Conservation (phyloP, 345 rosid species). For the Citrus mangshanensis region DNA sequence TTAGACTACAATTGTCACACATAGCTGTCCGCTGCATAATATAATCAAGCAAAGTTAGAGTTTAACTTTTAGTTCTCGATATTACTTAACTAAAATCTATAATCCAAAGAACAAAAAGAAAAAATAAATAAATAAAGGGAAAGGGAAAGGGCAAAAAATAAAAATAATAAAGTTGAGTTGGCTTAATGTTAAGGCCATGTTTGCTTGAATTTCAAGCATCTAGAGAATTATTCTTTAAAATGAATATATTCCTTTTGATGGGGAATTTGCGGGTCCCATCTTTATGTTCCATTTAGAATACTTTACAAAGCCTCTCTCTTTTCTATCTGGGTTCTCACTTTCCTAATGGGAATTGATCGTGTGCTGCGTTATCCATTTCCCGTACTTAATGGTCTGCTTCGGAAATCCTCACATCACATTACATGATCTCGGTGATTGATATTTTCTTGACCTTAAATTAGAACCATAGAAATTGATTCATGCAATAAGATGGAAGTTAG, state of each 20-base stretch:
- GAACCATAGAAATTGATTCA: not conserved
- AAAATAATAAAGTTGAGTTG: constrained; percentile 46
- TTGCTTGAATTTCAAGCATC: constrained; percentile 91
- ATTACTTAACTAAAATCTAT: constrained; percentile 16
- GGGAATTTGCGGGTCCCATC: constrained; percentile 35
- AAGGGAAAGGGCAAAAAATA: not conserved
- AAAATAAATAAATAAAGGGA: not conserved
- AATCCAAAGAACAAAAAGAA: constrained; percentile 3
- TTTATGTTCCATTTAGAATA: constrained; percentile 21
- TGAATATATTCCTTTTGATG: constrained; percentile 73
- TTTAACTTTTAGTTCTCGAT: constrained; percentile 57
- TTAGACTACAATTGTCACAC: constrained; percentile 12
- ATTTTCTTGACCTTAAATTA: not conserved
- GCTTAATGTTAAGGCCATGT: constrained; percentile 54
- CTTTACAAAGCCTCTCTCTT: constrained; percentile 26
- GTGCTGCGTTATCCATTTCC: not conserved
- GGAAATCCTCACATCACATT: not conserved
- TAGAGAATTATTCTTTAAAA: constrained; percentile 57
- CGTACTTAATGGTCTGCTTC: not conserved
- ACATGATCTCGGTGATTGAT: not conserved
- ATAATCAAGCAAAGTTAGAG: constrained; percentile 47
- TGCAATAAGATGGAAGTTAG: not conserved
- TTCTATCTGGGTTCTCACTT: constrained; percentile 4
- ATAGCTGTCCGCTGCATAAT: constrained; percentile 23
- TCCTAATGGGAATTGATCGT: not conserved